Conservation (phyloP, 805 yeast species). For the Metschnikowia baotianmanensis region DNA sequence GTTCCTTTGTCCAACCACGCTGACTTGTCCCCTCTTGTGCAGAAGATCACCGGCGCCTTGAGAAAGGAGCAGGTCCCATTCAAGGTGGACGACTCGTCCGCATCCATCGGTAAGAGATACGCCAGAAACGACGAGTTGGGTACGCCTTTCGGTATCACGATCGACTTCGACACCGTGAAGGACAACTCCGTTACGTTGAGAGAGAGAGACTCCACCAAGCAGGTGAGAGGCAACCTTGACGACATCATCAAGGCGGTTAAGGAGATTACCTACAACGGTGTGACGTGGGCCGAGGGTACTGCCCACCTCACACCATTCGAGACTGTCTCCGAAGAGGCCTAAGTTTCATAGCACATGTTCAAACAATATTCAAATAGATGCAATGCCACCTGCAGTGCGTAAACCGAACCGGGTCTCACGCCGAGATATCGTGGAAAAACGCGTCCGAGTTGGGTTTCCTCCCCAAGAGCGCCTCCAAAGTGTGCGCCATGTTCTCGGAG, state of each 20-base stretch:
- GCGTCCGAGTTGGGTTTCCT: conserved; percentile 73
- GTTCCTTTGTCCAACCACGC: conserved; percentile 90
- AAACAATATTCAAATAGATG: background rate
- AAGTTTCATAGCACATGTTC: background rate
- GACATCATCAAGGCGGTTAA: conserved; percentile 71
- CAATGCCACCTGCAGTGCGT: background rate
- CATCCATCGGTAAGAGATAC: conserved; percentile 96
- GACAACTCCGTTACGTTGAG: conserved; percentile 90
- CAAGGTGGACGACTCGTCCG: conserved; percentile 95
- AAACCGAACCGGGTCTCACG: too few relatives aligned
- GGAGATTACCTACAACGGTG: conserved; percentile 70
- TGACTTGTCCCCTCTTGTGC: conserved; percentile 72
- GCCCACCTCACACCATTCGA: conserved; percentile 69
- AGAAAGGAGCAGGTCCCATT: conserved; percentile 84
- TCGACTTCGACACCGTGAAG: conserved; percentile 88
- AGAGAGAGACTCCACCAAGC: conserved; percentile 96
- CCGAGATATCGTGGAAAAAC: conserved; percentile 59
- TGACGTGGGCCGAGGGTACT: conserved; percentile 85
- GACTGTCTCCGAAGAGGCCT: conserved; percentile 19
- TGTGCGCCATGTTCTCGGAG: conserved; percentile 62
- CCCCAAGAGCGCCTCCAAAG: conserved; percentile 64
- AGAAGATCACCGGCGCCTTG: conserved; percentile 64
- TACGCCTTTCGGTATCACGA: conserved; percentile 97
- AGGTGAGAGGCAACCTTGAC: conserved; percentile 86
- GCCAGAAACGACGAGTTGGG: conserved; percentile 98